Conservation (phyloP, 2,329 filamentous ascomycete species). For the Cladophialophora psammophila region DNA sequence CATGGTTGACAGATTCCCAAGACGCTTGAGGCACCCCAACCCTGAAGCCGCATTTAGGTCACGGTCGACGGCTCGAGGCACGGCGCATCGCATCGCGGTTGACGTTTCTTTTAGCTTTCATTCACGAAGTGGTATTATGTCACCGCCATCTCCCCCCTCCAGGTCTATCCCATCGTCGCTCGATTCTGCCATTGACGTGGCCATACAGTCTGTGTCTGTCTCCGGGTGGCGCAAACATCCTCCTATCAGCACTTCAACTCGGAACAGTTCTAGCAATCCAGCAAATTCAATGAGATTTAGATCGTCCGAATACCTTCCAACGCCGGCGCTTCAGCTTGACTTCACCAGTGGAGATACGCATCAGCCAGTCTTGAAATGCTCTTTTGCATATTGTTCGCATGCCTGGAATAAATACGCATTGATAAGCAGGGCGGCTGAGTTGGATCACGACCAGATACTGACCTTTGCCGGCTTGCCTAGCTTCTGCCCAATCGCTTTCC, state of each 20-base stretch:
- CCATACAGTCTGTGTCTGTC: conserved; percentile 20
- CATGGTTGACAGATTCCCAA: conserved; percentile 38
- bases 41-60: conserved; percentile 8
- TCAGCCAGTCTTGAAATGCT: conserved; percentile 71
- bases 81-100: background rate
- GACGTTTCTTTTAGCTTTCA: background rate
- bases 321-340: conserved; percentile 26
- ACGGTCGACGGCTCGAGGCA: background rate
- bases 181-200: conserved; percentile 10
- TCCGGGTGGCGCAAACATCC: background rate
- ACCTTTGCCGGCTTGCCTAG: conserved; percentile 98
- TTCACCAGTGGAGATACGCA: conserved; percentile 17
- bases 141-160: background rate
- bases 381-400: conserved; percentile 93
- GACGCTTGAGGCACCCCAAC: conserved; percentile 24
- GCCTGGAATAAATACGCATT: conserved; percentile 59
- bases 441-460: conserved; percentile 41
- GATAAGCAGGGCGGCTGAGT: conserved; percentile 6
- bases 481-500: conserved; percentile 96
- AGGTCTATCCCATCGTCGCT: background rate
- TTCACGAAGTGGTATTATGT: background rate
- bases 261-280: background rate
- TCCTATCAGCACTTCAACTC: conserved; percentile 10
- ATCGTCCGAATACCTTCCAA: conserved; percentile 23
- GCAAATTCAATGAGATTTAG: background rate